phyloP scores from a whole-genome alignment of 768 basidiomycete genomes.

The Pseudohyphozyma bogoriensis region DNA sequence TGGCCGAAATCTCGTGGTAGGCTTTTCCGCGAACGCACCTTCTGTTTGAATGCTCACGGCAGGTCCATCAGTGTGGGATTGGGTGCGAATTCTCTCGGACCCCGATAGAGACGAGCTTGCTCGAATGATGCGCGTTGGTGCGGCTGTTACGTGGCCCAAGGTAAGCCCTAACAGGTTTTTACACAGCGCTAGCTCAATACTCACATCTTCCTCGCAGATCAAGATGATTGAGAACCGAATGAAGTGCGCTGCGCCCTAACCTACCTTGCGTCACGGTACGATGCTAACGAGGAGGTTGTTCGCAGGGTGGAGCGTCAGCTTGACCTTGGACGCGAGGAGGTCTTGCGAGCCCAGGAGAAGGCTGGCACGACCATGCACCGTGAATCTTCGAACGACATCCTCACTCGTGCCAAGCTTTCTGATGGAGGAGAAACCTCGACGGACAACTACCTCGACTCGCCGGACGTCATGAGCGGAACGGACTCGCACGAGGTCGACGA shows the following conservation, averaged over 20 bases:
- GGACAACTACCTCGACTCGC: background rate
- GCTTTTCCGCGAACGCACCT: background rate
- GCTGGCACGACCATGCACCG: no score
- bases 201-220: constrained; percentile 54
- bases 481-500: background rate
- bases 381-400: constrained; percentile 3
- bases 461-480: background rate
- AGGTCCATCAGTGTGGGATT: constrained; percentile 62
- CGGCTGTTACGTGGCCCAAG: constrained; percentile 94
- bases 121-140: constrained; percentile 76
- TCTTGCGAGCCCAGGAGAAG: background rate
- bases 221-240: constrained; percentile 91
- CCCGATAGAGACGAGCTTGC: constrained; percentile 51
- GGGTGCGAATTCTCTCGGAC: constrained; percentile 53
- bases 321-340: constrained; percentile 24
- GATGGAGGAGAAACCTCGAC: background rate
- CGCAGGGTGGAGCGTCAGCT: constrained; percentile 30
- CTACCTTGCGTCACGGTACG: background rate
- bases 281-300: no score
- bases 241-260: constrained; percentile 34
- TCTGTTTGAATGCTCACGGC: background rate
- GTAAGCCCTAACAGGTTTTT: no score
- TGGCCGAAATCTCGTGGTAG: constrained; percentile 33
- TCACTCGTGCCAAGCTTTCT: background rate
- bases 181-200: no score